These are phyloP conservation scores for Monilinia fructigena DNA, from an alignment of 2,329 filamentous ascomycete species.

Conservation along the genomic window DNA sequence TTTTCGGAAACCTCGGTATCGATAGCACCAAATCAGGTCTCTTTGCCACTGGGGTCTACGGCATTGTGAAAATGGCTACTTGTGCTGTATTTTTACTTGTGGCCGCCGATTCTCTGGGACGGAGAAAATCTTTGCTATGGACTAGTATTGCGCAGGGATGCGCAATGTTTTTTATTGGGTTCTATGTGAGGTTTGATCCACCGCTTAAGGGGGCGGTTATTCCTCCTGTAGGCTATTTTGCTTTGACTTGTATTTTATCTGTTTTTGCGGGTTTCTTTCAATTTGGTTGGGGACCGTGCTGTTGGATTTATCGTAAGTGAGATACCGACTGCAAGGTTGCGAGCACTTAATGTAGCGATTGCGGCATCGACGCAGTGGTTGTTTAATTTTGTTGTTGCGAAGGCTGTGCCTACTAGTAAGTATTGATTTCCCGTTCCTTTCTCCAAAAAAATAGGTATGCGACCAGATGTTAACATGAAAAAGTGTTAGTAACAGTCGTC, in stretches of 20 bases:
- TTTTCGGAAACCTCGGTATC: constrained; percentile 66
- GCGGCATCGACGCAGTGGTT: constrained; percentile 70
- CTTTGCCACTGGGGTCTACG: constrained; percentile 73
- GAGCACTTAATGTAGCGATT: constrained; percentile 66
- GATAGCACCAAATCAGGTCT: constrained; percentile 55
- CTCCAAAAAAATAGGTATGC: not conserved
- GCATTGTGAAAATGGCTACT: constrained; percentile 66
- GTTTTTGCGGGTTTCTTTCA: constrained; percentile 72
- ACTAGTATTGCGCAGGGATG: constrained; percentile 61
- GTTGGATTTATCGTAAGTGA: constrained; percentile 69
- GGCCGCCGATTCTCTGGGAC: constrained; percentile 67
- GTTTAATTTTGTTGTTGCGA: constrained; percentile 71
- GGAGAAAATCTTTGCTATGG: constrained; percentile 56
- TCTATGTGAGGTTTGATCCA: constrained; percentile 63
- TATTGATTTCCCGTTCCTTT: not conserved
- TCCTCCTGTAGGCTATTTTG: constrained; percentile 66
- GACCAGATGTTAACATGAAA: not conserved
- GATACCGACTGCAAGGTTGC: constrained; percentile 65
- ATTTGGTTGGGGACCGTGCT: constrained; percentile 67
- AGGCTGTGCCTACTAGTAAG: constrained; percentile 61
- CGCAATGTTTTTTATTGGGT: constrained; percentile 69
- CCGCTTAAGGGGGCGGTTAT: constrained; percentile 55
- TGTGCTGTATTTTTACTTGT: constrained; percentile 65
- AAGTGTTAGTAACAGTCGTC: constrained; percentile 51
- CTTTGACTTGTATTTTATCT: constrained; percentile 72